Base-by-base conservation (phyloP, 257 asterid species). In the Solanum arcanum region DNA sequence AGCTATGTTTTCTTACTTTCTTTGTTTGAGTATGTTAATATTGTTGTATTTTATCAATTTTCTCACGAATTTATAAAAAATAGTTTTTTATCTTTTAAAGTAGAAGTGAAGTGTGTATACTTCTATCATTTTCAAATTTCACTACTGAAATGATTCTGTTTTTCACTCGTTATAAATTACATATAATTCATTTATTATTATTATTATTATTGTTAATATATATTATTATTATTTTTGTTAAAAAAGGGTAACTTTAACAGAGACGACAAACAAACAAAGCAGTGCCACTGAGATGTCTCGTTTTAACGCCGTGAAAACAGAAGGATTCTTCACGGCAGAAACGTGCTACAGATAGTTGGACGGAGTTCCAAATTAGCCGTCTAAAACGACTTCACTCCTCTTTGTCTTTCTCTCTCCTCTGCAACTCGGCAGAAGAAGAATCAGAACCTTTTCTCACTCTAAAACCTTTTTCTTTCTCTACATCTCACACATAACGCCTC, bases 391-490 rank as follows among this genome's bases (percentile, higher is more conserved):
- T 75, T 41, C 90, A 83, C 90, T 14, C 15, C 77, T 88, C 76
- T 85, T 87, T 68, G 44, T 90, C 84, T 88, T 82, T 86, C 89
- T 68, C 72, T 78, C 88, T 87, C 89, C 33, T 52, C 88, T 64
- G 85, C 85, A 62, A 74, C 87, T 68, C 87, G 69, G 64, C 88
- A 56, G 90, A 72, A 86, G 93, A 83, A 89, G 94, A 88, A 86
- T 90, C 93, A 83, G 72, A 91, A 86, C 91, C 76, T 88, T 90
- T 85, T 89, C 91, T 88, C 91, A 87, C 94, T 92, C 91, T 88
- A 76, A 6, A 80, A 12, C 41, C 37, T 47, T 80, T 78, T 78
- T 13, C 90, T 91, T 42, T 83, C 82, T 87, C 91, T 88, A 86
- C 86, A 88, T 90, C 73, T 76, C 37, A 29, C 5, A 62, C 33